Conservation (phyloP, 169 alveolate genomes). For the Toxoplasma gondii region DNA sequence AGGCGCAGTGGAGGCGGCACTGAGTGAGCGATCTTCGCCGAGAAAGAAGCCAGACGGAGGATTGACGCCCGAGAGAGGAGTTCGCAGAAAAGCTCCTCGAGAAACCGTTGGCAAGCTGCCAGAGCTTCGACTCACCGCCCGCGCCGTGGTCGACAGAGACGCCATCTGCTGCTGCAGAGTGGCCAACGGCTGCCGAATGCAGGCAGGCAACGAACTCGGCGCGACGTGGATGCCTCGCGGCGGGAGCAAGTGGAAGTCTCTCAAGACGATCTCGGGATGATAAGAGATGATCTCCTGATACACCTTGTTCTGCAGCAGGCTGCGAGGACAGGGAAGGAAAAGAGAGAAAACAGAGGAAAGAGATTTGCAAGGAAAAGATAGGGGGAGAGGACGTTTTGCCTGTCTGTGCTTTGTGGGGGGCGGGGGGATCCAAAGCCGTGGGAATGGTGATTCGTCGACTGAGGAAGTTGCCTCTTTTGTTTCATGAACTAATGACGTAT, state of each 20-base stretch:
- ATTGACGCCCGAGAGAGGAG: not conserved
- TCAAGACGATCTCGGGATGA: slow-evolving; percentile 78
- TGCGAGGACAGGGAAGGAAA: not conserved
- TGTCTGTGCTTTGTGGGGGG: too few relatives aligned
- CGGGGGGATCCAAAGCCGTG: too few relatives aligned
- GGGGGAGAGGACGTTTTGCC: too few relatives aligned
- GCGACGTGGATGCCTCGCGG: slow-evolving; percentile 43
- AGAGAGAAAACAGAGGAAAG: not conserved
- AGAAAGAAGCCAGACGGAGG: not conserved
- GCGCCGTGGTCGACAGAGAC: not conserved
- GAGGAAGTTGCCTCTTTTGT: too few relatives aligned
- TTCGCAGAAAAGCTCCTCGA: not conserved
- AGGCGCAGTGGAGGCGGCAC: slow-evolving; percentile 22
- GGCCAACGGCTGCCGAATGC: not conserved
- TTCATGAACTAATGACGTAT: too few relatives aligned
- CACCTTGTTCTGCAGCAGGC: slow-evolving; percentile 81
- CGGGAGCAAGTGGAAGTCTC: slow-evolving; percentile 65
- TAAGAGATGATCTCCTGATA: slow-evolving; percentile 84
- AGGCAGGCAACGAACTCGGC: slow-evolving; percentile 10
- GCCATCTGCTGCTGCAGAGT: slow-evolving; percentile 31
- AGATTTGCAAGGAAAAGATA: too few relatives aligned
- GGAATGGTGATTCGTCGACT: too few relatives aligned
- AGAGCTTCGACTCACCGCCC: not conserved
- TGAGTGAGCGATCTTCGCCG: not conserved
- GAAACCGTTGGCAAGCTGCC: not conserved